Conservation (phyloP, 495 filamentous ascomycete species). For the Cetradonia linearis region DNA sequence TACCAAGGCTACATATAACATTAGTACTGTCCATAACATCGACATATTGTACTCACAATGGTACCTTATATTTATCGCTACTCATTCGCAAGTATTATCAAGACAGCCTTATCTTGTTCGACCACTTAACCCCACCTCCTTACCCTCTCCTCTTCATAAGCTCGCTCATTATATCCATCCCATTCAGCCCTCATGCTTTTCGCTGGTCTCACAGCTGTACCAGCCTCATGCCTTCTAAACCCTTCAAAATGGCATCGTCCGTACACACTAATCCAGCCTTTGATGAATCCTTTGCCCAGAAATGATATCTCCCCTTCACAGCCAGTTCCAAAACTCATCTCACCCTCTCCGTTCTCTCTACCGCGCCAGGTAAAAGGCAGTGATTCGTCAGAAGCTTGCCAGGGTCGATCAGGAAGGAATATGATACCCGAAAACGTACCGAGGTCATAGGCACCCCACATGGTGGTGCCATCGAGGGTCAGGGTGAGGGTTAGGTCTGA, state of each 20-base stretch:
- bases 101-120: neutral
- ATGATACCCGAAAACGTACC: conserved; percentile 24
- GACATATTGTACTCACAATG: neutral
- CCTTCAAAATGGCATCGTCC: conserved; percentile 17
- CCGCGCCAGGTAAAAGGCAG: conserved; percentile 21
- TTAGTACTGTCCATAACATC: neutral
- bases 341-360: conserved; percentile 19
- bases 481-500: conserved; percentile 16
- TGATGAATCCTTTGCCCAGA: conserved; percentile 16
- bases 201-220: conserved; percentile 7
- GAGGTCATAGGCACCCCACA: conserved; percentile 28
- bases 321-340: conserved; percentile 19
- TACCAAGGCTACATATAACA: conserved; percentile 4
- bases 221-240: neutral
- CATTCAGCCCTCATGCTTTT: conserved; percentile 20
- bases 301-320: conserved; percentile 12
- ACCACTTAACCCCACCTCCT: conserved; percentile 4
- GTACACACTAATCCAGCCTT: conserved; percentile 18
- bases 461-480: conserved; percentile 18
- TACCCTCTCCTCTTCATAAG: conserved; percentile 18
- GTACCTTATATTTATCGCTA: neutral
- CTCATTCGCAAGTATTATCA: neutral
- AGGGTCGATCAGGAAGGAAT: conserved; percentile 16
- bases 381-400: neutral
- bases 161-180: conserved; percentile 19